Conservation (phyloP, 352 stramenopile species). For the Globisporangium viniferum region DNA sequence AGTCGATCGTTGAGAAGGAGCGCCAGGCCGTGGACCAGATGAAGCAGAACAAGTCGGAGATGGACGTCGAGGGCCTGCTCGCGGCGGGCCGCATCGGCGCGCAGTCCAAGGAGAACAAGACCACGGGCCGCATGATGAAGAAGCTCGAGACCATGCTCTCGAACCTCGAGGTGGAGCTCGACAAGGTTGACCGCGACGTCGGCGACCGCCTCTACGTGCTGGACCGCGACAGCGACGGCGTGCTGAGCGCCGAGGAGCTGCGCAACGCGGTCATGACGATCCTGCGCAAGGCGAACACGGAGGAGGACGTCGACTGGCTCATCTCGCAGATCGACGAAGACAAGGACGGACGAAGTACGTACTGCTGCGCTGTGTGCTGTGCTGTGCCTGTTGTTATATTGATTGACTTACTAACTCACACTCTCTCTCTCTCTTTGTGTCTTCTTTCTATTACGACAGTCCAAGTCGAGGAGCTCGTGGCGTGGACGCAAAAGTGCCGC, state of each 20-base stretch:
- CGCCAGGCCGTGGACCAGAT: conserved; percentile 79
- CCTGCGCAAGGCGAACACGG: conserved; percentile 91
- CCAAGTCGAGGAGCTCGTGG: conserved; percentile 90
- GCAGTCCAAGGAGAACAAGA: conserved; percentile 84
- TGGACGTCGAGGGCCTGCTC: conserved; percentile 81
- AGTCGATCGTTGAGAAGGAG: conserved; percentile 87
- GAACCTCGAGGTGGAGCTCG: conserved; percentile 93
- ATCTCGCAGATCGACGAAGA: conserved; percentile 91
- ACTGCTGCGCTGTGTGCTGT: neutral
- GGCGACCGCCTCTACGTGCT: conserved; percentile 97
- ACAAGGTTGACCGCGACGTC: conserved; percentile 94
- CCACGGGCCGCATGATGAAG: conserved; percentile 90
- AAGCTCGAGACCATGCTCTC: conserved; percentile 92
- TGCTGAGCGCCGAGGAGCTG: conserved; percentile 95
- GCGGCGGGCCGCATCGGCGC: conserved; percentile 78
- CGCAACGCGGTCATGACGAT: conserved; percentile 94
- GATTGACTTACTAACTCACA: conserved; percentile 10
- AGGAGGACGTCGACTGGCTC: conserved; percentile 95
- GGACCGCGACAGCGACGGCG: conserved; percentile 96
- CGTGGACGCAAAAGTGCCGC: conserved; percentile 85
- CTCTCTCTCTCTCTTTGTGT: conserved; percentile 14
- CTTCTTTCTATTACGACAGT: conserved; percentile 47
- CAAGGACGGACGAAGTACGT: conserved; percentile 86
- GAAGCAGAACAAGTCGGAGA: conserved; percentile 88
- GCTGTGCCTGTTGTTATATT: conserved; percentile 12